Evolutionary conservation across 768 basidiomycete species (phyloP), one percentile per base, ranked within the genome.

Genomic region (Sistotremastrum niveocremeum): DNA sequence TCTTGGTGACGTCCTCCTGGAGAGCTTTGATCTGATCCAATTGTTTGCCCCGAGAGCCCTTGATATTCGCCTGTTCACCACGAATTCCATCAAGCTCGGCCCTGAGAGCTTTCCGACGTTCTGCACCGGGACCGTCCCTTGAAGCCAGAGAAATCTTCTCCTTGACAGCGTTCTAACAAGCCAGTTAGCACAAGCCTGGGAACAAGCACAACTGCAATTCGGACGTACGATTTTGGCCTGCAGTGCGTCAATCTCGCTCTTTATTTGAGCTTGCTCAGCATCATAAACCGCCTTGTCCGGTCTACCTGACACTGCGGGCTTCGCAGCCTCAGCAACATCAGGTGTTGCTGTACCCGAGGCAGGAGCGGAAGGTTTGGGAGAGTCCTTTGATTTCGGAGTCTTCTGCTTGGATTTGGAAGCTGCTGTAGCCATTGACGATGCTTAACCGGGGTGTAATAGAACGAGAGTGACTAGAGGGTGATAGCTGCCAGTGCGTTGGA

Each of bases 241-340:
- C 42, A 90, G 62, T 41, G 65, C 70, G 49, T 93, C 91, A 56
- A 97, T 93, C 57, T 91, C 84, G 29, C 71, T 65, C 63, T 84
- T 89, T 52, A 93, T 67, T 56, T 64, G 76, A 45, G 84, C 79
- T 64, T 93, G 88, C 65, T 97, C 90, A 6, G 70, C 73, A 45
- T 95, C 86, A 60, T 84, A 84, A n/a, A 63, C 67, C 41, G 72
- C 72, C 65, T 89, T 90, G 73, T 95, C 91, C 33, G 93, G 93
- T 60, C 70, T 85, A 39, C 74, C 79, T 40, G 68, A 62, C 42
- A 56, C 46, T 6, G 56, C 46, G 12, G 48, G 43, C 7, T 45
- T 46, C 34, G 57, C 46, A 10, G 46, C 56, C 11, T 53, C 51
- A 29, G 52, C 44, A 11, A 49, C 55, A 9, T 54, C 49, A 45